Evolutionary conservation across 202 grass and related monocot genomes (phyloP).

Genomic region (Schoenoplectus tabernaemontani): DNA sequence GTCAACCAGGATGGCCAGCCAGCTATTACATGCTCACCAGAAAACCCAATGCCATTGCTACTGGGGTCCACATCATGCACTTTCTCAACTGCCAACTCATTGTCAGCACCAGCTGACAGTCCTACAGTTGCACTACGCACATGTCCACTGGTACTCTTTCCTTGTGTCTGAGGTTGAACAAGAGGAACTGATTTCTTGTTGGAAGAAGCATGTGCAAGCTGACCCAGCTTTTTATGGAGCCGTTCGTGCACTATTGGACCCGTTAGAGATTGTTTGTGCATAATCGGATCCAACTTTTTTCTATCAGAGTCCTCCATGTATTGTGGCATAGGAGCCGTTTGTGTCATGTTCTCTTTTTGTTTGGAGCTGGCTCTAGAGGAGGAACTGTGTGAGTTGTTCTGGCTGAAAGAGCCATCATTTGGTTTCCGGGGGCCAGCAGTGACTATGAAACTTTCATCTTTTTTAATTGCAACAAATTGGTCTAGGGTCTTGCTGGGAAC

Average conservation of each 20-base stretch:
- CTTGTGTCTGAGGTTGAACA: not conserved
- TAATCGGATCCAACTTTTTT: not conserved
- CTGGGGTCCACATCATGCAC: slow-evolving; percentile 24
- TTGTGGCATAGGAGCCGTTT: not conserved
- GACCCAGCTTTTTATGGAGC: not conserved
- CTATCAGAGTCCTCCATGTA: slow-evolving; percentile 3
- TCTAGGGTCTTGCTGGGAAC: slow-evolving; percentile 25
- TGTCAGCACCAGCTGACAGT: not conserved
- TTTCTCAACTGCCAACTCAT: not conserved
- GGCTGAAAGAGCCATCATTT: slow-evolving; percentile 2
- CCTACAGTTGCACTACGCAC: slow-evolving; percentile 27
- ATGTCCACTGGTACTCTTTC: slow-evolving; percentile 15
- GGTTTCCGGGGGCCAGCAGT: slow-evolving; percentile 7
- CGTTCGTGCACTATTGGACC: not conserved
- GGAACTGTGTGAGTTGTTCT: not conserved
- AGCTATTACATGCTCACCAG: slow-evolving; percentile 35
- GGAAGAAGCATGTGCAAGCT: not conserved
- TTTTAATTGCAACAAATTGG: slow-evolving; percentile 13
- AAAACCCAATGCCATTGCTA: slow-evolving; percentile 26
- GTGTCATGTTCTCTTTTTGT: not conserved
- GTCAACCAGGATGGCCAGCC: slow-evolving; percentile 50
- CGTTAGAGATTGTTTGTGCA: not conserved
- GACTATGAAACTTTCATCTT: slow-evolving; percentile 20
- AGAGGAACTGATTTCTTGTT: slow-evolving; percentile 15
- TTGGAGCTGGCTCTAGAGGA: slow-evolving; percentile 10